phyloP scores from a whole-genome alignment of 202 grass and related monocot genomes.

The Setaria viridis region DNA sequence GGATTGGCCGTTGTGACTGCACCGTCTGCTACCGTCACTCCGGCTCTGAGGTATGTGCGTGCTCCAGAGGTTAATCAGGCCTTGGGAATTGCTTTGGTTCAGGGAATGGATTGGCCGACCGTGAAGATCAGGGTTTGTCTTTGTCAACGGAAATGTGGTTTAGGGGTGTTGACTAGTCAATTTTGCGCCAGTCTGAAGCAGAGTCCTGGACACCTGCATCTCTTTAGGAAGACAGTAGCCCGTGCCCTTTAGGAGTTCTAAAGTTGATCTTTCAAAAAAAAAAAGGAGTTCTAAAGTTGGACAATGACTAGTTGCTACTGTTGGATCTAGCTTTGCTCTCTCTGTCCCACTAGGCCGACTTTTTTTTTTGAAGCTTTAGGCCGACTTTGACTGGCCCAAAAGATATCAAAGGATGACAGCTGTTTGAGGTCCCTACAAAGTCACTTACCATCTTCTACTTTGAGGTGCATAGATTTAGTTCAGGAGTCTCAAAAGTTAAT shows the following conservation, averaged over 20 bases:
- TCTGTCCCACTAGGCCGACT: too few species aligned
- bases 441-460: constrained; percentile 7
- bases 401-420: background rate
- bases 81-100: constrained; percentile 2
- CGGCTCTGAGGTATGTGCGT: constrained; percentile 56
- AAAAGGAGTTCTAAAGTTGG: background rate
- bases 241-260: background rate
- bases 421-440: background rate
- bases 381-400: background rate
- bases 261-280: too few species aligned
- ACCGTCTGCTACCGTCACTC: constrained; percentile 26
- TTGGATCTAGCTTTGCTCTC: background rate
- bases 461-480: constrained; percentile 6
- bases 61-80: background rate
- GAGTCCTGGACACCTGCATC: background rate
- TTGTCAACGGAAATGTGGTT: constrained; percentile 31
- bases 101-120: constrained; percentile 17
- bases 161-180: constrained; percentile 19
- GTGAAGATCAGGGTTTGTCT: background rate
- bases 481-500: constrained; percentile 5
- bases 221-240: background rate
- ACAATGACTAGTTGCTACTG: background rate
- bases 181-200: constrained; percentile 2
- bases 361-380: too few species aligned
- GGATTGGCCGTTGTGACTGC: constrained; percentile 41